Conservation (phyloP, 257 asterid species). For the Ilex asprella region DNA sequence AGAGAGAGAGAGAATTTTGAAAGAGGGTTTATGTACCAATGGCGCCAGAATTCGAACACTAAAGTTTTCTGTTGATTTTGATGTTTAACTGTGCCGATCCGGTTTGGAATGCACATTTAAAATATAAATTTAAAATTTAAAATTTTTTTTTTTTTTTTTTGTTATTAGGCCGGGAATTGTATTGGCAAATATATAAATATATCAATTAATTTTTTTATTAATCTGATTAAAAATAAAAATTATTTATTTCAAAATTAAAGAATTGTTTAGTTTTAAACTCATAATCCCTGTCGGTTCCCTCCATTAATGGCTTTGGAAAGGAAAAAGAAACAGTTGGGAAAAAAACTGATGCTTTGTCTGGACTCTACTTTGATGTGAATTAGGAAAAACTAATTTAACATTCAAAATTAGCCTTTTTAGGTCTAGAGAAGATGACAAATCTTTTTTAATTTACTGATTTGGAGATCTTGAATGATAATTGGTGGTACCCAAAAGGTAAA, state of each 20-base stretch:
- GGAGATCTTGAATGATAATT: neutral
- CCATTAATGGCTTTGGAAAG: slow-evolving; percentile 9
- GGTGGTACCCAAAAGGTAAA: no score
- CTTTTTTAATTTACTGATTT: slow-evolving; percentile 1
- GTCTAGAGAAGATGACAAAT: slow-evolving; percentile 16
- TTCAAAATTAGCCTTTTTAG: slow-evolving; percentile 18
- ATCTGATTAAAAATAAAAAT: no score
- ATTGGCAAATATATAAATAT: no score
- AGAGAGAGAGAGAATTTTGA: slow-evolving; percentile 9
- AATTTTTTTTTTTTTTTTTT: no score
- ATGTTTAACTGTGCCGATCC: no score
- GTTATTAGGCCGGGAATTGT: no score
- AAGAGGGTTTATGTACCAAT: slow-evolving; percentile 34
- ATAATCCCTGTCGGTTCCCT: neutral
- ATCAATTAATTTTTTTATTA: no score
- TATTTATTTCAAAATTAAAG: no score
- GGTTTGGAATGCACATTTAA: no score
- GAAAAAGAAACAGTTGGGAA: neutral
- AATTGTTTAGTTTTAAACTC: no score
- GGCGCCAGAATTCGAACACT: slow-evolving; percentile 48
- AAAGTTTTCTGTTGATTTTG: slow-evolving; percentile 12
- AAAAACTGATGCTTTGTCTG: neutral
- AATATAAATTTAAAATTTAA: no score
- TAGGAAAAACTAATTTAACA: slow-evolving; percentile 14
- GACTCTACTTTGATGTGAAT: slow-evolving; percentile 1